These are phyloP conservation scores for Candida tunisiensis DNA, from an alignment of 1,139 yeast species.

Conservation along the genomic window DNA sequence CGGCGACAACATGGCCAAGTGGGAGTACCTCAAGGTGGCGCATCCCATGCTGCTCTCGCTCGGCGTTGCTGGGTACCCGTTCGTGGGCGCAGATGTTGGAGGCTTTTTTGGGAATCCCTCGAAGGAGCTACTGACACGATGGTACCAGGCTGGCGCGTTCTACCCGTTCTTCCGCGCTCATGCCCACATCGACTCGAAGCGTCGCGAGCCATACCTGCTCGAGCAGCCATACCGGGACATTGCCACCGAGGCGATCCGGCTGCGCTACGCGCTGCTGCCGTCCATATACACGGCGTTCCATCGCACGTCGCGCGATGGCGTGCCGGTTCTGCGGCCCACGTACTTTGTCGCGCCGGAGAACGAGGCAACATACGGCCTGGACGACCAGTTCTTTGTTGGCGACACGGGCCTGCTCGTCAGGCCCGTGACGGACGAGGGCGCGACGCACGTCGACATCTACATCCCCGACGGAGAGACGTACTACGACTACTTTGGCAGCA, in stretches of 20 bases:
- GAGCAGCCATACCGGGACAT: conserved; percentile 57
- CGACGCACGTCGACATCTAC: conserved; percentile 27
- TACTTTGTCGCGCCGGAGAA: conserved; percentile 47
- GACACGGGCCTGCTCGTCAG: conserved; percentile 57
- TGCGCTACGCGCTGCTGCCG: conserved; percentile 67
- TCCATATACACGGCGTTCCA: conserved; percentile 69
- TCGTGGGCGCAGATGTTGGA: conserved; percentile 93
- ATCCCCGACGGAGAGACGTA: conserved; percentile 46
- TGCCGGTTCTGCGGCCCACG: conserved; percentile 64
- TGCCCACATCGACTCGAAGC: conserved; percentile 83
- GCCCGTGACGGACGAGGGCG: conserved; percentile 56
- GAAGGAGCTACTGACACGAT: conserved; percentile 62
- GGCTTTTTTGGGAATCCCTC: conserved; percentile 91
- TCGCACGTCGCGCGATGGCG: conserved; percentile 40
- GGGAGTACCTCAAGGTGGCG: conserved; percentile 73
- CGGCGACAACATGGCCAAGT: conserved; percentile 86
- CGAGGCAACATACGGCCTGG: conserved; percentile 36
- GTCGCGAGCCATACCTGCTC: conserved; percentile 86
- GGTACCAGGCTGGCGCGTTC: conserved; percentile 95
- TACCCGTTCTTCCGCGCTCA: conserved; percentile 95
- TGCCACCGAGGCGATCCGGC: conserved; percentile 51
- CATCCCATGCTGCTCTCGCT: conserved; percentile 78
- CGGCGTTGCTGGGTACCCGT: conserved; percentile 78
- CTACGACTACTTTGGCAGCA: conserved; percentile 41
- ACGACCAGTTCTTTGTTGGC: conserved; percentile 76